Base-by-base conservation (phyloP, 306 rosid species). In the Rubus parviflorus region DNA sequence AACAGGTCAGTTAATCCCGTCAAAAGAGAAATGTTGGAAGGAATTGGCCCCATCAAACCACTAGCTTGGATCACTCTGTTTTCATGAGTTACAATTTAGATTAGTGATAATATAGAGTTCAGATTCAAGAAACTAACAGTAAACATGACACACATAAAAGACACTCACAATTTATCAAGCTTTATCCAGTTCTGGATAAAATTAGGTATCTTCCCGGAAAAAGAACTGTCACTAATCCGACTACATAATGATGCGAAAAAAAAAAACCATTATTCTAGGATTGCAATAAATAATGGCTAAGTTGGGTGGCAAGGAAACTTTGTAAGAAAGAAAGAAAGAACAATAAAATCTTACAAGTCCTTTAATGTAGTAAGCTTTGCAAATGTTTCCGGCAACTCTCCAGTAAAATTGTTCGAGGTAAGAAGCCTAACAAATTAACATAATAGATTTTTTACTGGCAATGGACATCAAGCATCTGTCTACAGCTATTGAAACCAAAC, bases 31-130 rank as follows among this genome's bases (percentile, higher is more conserved):
- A 90, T 82, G 80, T 62, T 79, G 2, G 79, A 68, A 80, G 98
- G 97, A 86, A 89, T 86, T 70, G 94, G 93, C 46, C 98, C 97
- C 19, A 78, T 88, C 74, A 93, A 75, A 68, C 98, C 97, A 77
- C 93, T 88, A 19, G 87, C 98, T 72, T 87, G 86, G 75, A 90
- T 86, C 42, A 42, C 72, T 23, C 97, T 89, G 85, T 74, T 77
- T 57, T 10, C 22, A 48, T 30, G 60, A 38, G 43, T 72, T 75
- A 74, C 4, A 38, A 61, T 56, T 10, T 48, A 47, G 64, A 54
- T 57, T 13, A 73, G 74, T 14, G 52, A 77, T 60, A 69, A 58
- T n/a, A 75, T 52, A 8, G 46, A 25, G 10, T 12, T 23, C 14
- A 54, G 17, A 40, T 15, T 42, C 35, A 22, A 62, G 11, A 25